Conservation (phyloP, 2,329 filamentous ascomycete species). For the Trichoderma atroviride region DNA sequence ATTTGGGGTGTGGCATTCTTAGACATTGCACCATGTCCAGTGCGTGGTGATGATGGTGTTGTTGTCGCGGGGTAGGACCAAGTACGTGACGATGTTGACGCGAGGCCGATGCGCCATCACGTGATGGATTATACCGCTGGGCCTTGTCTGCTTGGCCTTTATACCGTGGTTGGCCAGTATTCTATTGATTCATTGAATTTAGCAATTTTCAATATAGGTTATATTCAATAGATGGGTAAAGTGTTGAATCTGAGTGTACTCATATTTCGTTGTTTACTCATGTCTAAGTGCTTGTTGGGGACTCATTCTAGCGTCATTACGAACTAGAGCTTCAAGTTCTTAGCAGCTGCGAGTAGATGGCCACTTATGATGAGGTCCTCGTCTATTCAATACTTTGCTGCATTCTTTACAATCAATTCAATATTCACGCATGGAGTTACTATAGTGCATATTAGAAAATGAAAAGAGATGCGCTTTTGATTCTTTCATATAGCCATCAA, state of each 20-base stretch:
- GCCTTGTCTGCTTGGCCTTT: too few relatives aligned
- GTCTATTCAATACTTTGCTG: too few relatives aligned
- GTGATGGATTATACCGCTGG: constrained; percentile 14
- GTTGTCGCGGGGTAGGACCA: constrained; percentile 17
- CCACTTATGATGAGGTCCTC: too few relatives aligned
- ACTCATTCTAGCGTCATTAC: too few relatives aligned
- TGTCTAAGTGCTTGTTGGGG: too few relatives aligned
- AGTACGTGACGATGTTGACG: constrained; percentile 14
- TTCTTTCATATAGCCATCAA: background rate
- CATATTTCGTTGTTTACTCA: too few relatives aligned
- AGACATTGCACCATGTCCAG: constrained; percentile 11
- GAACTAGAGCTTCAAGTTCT: too few relatives aligned
- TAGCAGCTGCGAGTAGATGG: too few relatives aligned
- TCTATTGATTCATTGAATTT: background rate
- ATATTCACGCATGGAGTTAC: too few relatives aligned
- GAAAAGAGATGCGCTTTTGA: background rate
- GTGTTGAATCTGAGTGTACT: too few relatives aligned
- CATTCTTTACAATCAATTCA: background rate
- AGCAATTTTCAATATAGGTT: background rate
- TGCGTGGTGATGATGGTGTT: constrained; percentile 3
- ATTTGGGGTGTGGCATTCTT: background rate
- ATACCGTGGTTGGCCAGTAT: too few relatives aligned
- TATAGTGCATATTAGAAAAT: background rate
- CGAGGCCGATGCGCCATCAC: constrained; percentile 30
- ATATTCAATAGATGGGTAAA: too few relatives aligned